Percentiles rank a stretch among this genome's conserved stretches.
Conservation (phyloP, 345 rosid genomes). For the Carallia pectinifolia region DNA sequence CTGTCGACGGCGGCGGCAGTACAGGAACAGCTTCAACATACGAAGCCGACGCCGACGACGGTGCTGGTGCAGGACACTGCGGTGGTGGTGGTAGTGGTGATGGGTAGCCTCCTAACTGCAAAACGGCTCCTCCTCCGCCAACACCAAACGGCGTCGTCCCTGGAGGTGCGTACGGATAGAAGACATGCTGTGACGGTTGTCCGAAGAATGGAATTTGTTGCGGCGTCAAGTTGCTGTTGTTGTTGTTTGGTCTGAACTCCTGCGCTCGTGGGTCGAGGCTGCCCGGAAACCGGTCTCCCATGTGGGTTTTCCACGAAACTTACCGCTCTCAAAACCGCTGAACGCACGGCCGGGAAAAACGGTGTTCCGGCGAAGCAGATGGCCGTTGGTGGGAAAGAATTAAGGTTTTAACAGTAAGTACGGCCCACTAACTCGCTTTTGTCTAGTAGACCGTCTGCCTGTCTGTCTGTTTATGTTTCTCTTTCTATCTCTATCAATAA, state of each 20-base stretch:
- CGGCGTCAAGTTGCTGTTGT: background rate
- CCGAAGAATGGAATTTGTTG: constrained; percentile 21
- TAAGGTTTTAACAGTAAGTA: background rate
- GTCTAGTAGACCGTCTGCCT: background rate
- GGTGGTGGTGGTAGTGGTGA: background rate
- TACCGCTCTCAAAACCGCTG: background rate
- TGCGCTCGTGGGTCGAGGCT: constrained; percentile 56
- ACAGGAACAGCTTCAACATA: constrained; percentile 10
- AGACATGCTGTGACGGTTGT: constrained; percentile 31
- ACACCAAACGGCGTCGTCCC: constrained; percentile 30
- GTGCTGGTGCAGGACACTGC: constrained; percentile 6
- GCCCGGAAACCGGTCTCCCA: constrained; percentile 48
- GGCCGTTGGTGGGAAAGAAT: background rate
- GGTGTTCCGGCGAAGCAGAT: constrained; percentile 13
- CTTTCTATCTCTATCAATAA: background rate
- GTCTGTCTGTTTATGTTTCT: background rate
- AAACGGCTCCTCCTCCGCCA: constrained; percentile 39
- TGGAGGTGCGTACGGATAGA: constrained; percentile 22
- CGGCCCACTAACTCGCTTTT: background rate
- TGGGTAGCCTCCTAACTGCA: constrained; percentile 19
- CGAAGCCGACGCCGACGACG: constrained; percentile 4
- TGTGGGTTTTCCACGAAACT: background rate
- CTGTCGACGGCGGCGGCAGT: constrained; percentile 42
- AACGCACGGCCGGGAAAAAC: background rate
- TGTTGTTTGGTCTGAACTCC: constrained; percentile 56